A percentile compares a stretch with the other conserved stretches of the same genome.
phyloP scores from a whole-genome alignment of 2,329 filamentous ascomycete species.

The Cladosporium sp. region DNA sequence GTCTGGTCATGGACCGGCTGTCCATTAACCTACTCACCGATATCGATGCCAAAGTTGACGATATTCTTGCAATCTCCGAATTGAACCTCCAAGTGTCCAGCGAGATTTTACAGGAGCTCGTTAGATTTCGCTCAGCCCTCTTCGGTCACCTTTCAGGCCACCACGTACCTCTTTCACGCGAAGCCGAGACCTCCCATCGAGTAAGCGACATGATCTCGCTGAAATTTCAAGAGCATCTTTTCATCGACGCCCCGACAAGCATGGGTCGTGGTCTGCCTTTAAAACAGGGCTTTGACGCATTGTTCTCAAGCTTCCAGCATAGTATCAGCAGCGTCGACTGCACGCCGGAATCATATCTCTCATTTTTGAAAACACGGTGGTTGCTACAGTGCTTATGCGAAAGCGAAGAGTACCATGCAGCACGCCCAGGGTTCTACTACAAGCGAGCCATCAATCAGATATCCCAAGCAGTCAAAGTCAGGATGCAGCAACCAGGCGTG shows the following conservation, averaged over 20 bases:
- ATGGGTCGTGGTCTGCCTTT: neutral
- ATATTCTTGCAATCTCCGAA: neutral
- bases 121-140: neutral
- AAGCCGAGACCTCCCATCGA: slow-evolving; percentile 15
- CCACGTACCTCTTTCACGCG: slow-evolving; percentile 24
- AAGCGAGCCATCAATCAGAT: slow-evolving; percentile 27
- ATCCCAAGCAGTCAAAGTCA: slow-evolving; percentile 22
- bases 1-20: neutral
- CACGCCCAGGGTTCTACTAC: slow-evolving; percentile 27
- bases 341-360: neutral
- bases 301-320: neutral
- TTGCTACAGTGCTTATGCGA: neutral
- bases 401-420: slow-evolving; percentile 21
- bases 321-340: neutral
- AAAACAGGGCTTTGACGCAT: neutral
- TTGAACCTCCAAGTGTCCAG: neutral
- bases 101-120: neutral
- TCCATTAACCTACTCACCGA: neutral
- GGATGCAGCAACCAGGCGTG: slow-evolving; percentile 19
- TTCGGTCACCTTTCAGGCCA: neutral
- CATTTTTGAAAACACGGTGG: neutral
- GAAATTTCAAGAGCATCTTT: slow-evolving; percentile 15
- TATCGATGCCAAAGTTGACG: neutral
- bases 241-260: slow-evolving; percentile 11
- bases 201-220: slow-evolving; percentile 21